These are phyloP conservation scores for Eucalyptus tenuipes DNA, from an alignment of 345 rosid species.

Conservation along the genomic window DNA sequence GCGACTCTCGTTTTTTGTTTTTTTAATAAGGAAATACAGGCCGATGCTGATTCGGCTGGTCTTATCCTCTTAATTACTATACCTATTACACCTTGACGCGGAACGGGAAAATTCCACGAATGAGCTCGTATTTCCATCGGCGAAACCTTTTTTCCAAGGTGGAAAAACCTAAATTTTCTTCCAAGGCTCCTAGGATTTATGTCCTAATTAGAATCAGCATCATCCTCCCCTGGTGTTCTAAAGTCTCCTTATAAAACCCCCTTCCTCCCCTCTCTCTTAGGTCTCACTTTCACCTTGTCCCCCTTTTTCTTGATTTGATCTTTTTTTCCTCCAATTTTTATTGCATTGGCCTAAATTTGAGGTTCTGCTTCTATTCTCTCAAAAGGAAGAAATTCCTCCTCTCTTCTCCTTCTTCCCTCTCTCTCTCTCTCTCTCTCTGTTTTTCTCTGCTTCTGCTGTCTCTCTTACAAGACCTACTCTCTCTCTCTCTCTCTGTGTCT, in stretches of 20 bases:
- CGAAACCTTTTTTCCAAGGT: background rate
- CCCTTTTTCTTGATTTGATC: background rate
- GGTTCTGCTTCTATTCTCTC: background rate
- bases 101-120: background rate
- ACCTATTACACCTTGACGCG: background rate
- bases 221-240: no score
- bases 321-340: background rate
- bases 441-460: background rate
- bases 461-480: background rate
- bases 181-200: background rate
- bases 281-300: background rate
- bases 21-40: background rate
- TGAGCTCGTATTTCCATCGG: background rate
- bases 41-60: fast-evolving
- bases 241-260: no score
- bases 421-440: background rate
- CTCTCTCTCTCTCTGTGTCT: background rate
- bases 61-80: background rate
- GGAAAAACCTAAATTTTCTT: background rate
- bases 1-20: fast-evolving
- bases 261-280: fast-evolving
- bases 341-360: background rate
- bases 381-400: background rate
- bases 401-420: background rate
- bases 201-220: background rate